Evolutionary conservation across 306 rosid genomes (phyloP).

Genomic region (Cucurbita maxima): DNA sequence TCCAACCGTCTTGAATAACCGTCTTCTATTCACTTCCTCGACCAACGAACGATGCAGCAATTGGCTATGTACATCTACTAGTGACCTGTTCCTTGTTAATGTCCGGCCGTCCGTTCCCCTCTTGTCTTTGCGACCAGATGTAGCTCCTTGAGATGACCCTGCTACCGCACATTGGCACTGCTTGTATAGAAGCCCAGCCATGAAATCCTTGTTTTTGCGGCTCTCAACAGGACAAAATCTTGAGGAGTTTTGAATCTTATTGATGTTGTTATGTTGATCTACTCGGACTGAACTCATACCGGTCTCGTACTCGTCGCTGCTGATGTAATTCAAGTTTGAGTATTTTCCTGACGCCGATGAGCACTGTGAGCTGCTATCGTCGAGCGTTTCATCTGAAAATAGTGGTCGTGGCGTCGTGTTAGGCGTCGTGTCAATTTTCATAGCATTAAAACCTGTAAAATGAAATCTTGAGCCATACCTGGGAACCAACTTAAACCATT

Average conservation of each 20-base stretch:
- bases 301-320: constrained; percentile 30
- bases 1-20: constrained; percentile 68
- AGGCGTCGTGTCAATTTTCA: not conserved
- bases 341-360: constrained; percentile 49
- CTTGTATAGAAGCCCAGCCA: constrained; percentile 11
- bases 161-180: constrained; percentile 19
- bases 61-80: constrained; percentile 61
- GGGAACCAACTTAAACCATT: constrained; percentile 34
- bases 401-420: not conserved
- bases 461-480: constrained; percentile 20
- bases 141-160: constrained; percentile 16
- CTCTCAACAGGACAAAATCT: constrained; percentile 39
- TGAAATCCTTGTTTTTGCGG: constrained; percentile 6
- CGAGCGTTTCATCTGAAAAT: constrained; percentile 50
- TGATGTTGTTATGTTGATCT: constrained; percentile 24
- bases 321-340: constrained; percentile 41
- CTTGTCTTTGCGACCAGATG: constrained; percentile 20
- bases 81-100: constrained; percentile 52
- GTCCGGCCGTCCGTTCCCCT: constrained; percentile 21
- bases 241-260: constrained; percentile 32
- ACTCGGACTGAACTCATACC: constrained; percentile 12
- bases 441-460: not conserved
- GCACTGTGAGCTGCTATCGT: constrained; percentile 60
- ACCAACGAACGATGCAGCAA: constrained; percentile 53
- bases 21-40: constrained; percentile 58